Conservation (phyloP, 2,329 filamentous ascomycete genomes). For the Monilinia vaccinii-corymbosi region DNA sequence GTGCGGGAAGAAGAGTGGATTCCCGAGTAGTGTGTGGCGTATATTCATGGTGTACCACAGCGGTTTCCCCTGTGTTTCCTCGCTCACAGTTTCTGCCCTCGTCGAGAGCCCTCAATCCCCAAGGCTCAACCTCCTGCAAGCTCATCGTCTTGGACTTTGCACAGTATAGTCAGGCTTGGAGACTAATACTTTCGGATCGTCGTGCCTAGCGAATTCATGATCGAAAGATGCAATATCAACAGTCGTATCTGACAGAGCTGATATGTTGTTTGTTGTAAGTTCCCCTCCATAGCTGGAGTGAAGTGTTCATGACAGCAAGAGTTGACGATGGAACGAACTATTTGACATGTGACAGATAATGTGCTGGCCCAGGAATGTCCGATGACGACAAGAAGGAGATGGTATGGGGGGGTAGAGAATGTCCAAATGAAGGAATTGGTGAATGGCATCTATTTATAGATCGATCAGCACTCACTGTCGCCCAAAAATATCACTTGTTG, state of each 20-base stretch:
- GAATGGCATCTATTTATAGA: neutral
- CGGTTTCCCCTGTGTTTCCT: neutral
- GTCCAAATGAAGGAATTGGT: neutral
- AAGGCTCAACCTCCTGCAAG: neutral
- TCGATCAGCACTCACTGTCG: neutral
- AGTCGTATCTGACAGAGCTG: neutral
- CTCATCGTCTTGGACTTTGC: neutral
- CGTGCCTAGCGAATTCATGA: neutral
- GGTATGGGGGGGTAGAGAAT: neutral
- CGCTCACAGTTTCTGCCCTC: neutral
- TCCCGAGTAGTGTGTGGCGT: constrained; percentile 8
- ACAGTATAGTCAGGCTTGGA: too few relatives aligned
- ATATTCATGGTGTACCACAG: neutral
- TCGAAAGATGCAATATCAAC: neutral
- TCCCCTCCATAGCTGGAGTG: neutral
- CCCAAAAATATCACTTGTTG: neutral
- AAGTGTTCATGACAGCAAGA: neutral
- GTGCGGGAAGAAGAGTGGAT: constrained; percentile 46
- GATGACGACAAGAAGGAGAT: neutral
- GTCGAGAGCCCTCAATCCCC: neutral
- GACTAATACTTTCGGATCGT: neutral
- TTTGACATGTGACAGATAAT: constrained; percentile 2
- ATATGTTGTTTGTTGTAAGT: neutral
- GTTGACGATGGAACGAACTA: neutral
- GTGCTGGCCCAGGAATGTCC: neutral